These are phyloP conservation scores for Boletus subluridellus DNA, from an alignment of 1,284 basidiomycete species.

Conservation along the genomic window DNA sequence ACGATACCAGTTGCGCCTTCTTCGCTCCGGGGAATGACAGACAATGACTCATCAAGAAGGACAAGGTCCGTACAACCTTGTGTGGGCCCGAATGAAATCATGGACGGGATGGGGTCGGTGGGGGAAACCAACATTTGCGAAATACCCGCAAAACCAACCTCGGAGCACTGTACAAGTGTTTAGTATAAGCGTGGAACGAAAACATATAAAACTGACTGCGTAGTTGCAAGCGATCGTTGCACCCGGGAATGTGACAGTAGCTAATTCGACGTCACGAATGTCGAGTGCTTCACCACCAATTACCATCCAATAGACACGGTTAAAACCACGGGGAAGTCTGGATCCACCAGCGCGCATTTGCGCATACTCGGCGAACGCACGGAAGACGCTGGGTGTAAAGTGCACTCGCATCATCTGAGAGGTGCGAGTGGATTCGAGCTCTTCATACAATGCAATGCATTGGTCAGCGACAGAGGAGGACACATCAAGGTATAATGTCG, in stretches of 20 bases:
- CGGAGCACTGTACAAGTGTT: conserved; percentile 24
- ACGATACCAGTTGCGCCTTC: conserved; percentile 26
- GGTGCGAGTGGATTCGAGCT: conserved; percentile 24
- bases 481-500: conserved; percentile 28
- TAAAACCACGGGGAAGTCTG: conserved; percentile 24
- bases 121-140: conserved; percentile 31
- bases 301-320: conserved; percentile 31
- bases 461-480: conserved; percentile 28
- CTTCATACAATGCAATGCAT: conserved; percentile 25
- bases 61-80: conserved; percentile 30
- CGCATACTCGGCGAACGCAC: conserved; percentile 28
- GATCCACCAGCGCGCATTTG: conserved; percentile 19
- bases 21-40: conserved; percentile 18
- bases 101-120: conserved; percentile 24
- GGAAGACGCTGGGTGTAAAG: conserved; percentile 31
- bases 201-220: conserved; percentile 18
- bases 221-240: conserved; percentile 33
- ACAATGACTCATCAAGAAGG: conserved; percentile 25
- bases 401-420: conserved; percentile 28
- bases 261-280: conserved; percentile 26
- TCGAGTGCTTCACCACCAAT: conserved; percentile 29
- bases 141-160: conserved; percentile 33
- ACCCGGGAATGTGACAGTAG: conserved; percentile 22
- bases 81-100: conserved; percentile 25
- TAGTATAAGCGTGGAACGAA: neutral